Conservation (phyloP, 2,329 filamentous ascomycete species). For the Helicocarpus griseus region DNA sequence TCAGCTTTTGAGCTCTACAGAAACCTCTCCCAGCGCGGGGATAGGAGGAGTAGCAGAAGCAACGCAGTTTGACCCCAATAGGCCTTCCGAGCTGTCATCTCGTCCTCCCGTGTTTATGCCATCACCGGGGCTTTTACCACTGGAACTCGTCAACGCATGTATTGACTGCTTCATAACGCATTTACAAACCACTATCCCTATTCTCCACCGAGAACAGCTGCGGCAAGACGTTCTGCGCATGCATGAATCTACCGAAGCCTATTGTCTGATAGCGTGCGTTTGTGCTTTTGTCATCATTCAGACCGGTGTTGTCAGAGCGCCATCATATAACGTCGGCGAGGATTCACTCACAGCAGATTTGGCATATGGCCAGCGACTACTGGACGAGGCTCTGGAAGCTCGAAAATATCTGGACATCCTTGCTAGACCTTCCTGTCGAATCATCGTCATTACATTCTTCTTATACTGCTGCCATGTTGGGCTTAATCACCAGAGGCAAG, state of each 20-base stretch:
- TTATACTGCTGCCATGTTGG: slow-evolving; percentile 59
- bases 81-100: background rate
- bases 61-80: background rate
- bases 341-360: background rate
- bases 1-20: background rate
- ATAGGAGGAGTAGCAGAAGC: background rate
- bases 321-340: background rate
- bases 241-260: slow-evolving; percentile 16
- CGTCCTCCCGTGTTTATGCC: background rate
- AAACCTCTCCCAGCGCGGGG: background rate
- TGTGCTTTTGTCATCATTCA: slow-evolving; percentile 27
- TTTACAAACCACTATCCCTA: slow-evolving; percentile 20
- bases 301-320: slow-evolving; percentile 12
- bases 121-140: slow-evolving; percentile 6
- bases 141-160: slow-evolving; percentile 10
- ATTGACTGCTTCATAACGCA: slow-evolving; percentile 16
- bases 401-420: slow-evolving; percentile 15
- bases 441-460: slow-evolving; percentile 59
- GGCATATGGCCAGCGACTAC: slow-evolving; percentile 13
- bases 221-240: slow-evolving; percentile 16
- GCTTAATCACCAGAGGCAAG: slow-evolving; percentile 58
- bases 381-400: slow-evolving; percentile 20
- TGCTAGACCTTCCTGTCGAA: slow-evolving; percentile 15
- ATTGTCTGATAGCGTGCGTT: slow-evolving; percentile 26
- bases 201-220: slow-evolving; percentile 18